Evolutionary conservation across 441 rosid genomes (phyloP), one percentile per base, ranked within the genome.

Genomic region (Brassica balearica): DNA sequence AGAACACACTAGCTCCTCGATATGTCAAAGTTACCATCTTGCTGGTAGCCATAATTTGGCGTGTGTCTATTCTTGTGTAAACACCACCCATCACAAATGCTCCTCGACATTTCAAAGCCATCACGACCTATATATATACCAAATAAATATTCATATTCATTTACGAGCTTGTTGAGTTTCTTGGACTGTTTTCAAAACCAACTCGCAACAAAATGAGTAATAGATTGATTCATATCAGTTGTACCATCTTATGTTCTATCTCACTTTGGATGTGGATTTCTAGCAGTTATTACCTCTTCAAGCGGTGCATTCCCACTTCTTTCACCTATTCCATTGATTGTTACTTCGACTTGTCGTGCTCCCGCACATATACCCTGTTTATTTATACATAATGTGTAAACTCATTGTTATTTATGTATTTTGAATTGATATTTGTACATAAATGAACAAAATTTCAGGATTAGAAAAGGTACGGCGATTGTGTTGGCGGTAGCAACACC

Each of bases 91-190:
- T 77, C n/a, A 81, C 17, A 75, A 83, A 79, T 77, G 75, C 91
- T 68, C 97, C 97, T 25, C 92, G 87, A 67, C 98, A 93, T 85
- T 88, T 93, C 67, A 95, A 43, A 62, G 94, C 88, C 98, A 95
- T 93, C 46, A 89, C 98, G 29, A 93, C 93, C 99, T 95, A 60
- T 34, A 34, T 29, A 29, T 53, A 62, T 27, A 74, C 34, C 41
- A 20, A 48, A 17, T 0, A 62, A 36, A 8, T 9, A 23, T 20
- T 20, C 6, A 77, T 20, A 29, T 46, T 74, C 46, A 34, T 77
- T 59, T 22, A 22, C 8, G 32, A 59, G 5, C 32, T 10, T 59
- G 32, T 59, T 59, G 32, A 20, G 11, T 55, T 55, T 55, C 22
- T 2, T 55, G 60, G 8, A 55, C 4, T 55, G 2, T 17, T 38